A percentile compares a stretch with the other conserved stretches of the same genome.
phyloP scores from a whole-genome alignment of 1,284 basidiomycete genomes.

The Ceratorhiza oryzae-sativae region DNA sequence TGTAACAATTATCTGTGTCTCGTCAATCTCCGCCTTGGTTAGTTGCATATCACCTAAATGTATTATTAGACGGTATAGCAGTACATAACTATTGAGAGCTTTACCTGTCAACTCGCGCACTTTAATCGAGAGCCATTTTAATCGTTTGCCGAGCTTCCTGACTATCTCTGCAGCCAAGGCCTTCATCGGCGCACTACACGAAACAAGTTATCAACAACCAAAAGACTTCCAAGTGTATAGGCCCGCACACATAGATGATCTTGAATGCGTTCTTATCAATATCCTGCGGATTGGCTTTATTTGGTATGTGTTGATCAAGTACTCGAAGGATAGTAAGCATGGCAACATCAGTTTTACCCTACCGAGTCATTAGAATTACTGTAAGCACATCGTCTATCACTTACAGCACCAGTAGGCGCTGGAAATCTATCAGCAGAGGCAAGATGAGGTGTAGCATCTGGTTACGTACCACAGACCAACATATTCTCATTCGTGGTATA shows the following conservation, averaged over 20 bases:
- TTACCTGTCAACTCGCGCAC: conserved; percentile 91
- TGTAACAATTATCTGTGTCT: conserved; percentile 98
- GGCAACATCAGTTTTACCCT: conserved; percentile 99
- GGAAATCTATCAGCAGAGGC: not conserved
- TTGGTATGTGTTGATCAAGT: conserved; percentile 72
- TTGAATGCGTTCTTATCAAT: conserved; percentile 85
- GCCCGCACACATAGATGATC: conserved; percentile 90
- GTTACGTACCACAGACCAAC: conserved; percentile 83
- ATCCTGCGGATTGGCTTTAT: conserved; percentile 50
- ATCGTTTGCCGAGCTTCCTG: conserved; percentile 87
- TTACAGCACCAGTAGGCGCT: conserved; percentile 95
- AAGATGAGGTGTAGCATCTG: not conserved
- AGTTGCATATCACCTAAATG: conserved; percentile 99
- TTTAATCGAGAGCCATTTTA: conserved; percentile 88
- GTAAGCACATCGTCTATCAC: conserved; percentile 49
- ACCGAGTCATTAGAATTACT: conserved; percentile 8
- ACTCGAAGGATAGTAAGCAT: conserved; percentile 94
- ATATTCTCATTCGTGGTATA: conserved; percentile 97
- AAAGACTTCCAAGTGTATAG: not conserved
- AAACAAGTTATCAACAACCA: not conserved
- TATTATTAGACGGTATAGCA: no score
- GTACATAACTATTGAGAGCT: no score
- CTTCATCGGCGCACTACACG: conserved; percentile 91
- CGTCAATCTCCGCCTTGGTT: conserved; percentile 90
- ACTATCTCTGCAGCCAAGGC: conserved; percentile 96